Percentiles rank a stretch among this genome's conserved stretches.
Evolutionary conservation across 2,329 filamentous ascomycete species (phyloP).

Genomic region (Trichoderma lentiforme): DNA sequence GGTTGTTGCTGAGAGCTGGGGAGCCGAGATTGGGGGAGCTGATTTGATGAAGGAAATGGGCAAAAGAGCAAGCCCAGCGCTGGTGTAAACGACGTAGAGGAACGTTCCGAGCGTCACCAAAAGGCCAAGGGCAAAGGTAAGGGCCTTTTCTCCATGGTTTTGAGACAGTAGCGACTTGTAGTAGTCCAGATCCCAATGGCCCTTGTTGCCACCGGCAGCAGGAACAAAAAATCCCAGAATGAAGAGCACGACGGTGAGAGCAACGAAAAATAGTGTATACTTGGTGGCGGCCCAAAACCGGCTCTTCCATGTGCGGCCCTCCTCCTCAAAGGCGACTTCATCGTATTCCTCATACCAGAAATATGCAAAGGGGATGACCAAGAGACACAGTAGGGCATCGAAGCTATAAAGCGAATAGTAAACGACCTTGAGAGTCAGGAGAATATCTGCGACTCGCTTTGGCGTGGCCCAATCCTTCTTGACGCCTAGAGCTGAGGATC

Average conservation of each 20-base stretch:
- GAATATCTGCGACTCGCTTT: constrained; percentile 71
- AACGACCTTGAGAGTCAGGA: constrained; percentile 76
- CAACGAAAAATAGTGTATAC: constrained; percentile 83
- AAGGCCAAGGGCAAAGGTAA: constrained; percentile 87
- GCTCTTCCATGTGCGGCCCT: constrained; percentile 65
- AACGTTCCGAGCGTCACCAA: constrained; percentile 82
- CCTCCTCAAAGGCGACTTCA: constrained; percentile 82
- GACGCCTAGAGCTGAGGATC: constrained; percentile 66
- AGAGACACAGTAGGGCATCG: constrained; percentile 82
- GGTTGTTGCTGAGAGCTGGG: constrained; percentile 72
- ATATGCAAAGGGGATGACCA: constrained; percentile 93
- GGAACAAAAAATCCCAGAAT: constrained; percentile 93
- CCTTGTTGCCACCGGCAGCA: constrained; percentile 64
- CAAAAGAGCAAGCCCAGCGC: constrained; percentile 80
- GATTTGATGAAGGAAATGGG: constrained; percentile 91
- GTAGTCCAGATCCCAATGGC: constrained; percentile 80
- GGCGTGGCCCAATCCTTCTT: constrained; percentile 97
- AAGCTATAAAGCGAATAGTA: constrained; percentile 93
- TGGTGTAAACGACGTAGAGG: constrained; percentile 85
- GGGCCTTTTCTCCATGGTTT: constrained; percentile 86
- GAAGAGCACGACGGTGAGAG: constrained; percentile 78
- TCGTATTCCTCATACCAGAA: constrained; percentile 99
- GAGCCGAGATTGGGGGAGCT: constrained; percentile 79
- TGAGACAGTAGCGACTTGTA: constrained; percentile 75
- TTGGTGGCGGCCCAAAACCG: constrained; percentile 82